Evolutionary conservation across 371 early-diverging fungal species (phyloP).

Genomic region (Lichtheimia ornata): DNA sequence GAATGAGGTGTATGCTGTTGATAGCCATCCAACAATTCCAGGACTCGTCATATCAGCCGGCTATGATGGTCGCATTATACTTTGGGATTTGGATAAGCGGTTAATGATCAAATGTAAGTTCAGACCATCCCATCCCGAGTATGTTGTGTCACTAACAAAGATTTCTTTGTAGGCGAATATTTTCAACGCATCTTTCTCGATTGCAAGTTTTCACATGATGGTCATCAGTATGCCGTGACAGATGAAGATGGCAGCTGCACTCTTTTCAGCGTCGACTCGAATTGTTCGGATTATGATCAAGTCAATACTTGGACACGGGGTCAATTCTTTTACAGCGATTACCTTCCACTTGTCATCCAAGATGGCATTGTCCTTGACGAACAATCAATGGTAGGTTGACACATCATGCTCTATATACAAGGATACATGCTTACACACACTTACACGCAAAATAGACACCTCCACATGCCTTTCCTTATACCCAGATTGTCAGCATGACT

Average conservation of each 20-base stretch:
- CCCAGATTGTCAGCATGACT: constrained; percentile 67
- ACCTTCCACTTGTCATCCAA: constrained; percentile 61
- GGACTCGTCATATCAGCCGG: constrained; percentile 77
- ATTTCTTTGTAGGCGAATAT: no score
- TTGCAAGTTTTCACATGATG: constrained; percentile 59
- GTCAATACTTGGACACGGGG: constrained; percentile 64
- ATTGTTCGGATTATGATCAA: constrained; percentile 59
- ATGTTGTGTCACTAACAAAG: no score
- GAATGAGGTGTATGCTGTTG: constrained; percentile 73
- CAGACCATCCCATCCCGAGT: background rate
- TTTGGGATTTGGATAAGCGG: constrained; percentile 68
- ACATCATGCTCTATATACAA: no score
- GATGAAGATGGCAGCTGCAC: constrained; percentile 72
- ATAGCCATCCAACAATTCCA: constrained; percentile 73
- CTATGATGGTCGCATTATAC: constrained; percentile 81
- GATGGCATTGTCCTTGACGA: constrained; percentile 76
- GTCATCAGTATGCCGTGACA: constrained; percentile 66
- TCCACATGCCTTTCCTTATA: constrained; percentile 66
- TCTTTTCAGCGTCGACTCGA: constrained; percentile 64
- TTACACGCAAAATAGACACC: constrained; percentile 32
- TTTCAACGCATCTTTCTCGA: constrained; percentile 39
- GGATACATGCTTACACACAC: no score
- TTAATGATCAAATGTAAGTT: constrained; percentile 4
- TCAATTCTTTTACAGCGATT: constrained; percentile 79
- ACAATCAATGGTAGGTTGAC: constrained; percentile 45